A percentile compares a stretch with the other conserved stretches of the same genome.
These are phyloP conservation scores for Malassezia japonica DNA, from an alignment of 1,284 basidiomycete genomes.

Conservation along the genomic window DNA sequence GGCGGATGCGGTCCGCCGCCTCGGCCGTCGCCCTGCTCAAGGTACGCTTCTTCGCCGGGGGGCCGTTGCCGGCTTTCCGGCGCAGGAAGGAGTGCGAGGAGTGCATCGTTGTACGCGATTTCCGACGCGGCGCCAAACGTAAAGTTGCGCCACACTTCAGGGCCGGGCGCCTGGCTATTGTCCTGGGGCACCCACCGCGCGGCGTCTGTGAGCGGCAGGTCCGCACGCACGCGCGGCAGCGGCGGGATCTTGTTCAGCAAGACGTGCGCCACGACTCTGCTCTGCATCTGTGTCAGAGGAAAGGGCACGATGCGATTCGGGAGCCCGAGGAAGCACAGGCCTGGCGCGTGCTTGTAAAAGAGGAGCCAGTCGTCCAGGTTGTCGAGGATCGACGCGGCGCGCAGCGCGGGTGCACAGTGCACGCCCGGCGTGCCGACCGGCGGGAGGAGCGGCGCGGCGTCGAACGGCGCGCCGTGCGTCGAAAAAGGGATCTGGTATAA, in stretches of 20 bases:
- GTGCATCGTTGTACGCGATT: slow-evolving; percentile 26
- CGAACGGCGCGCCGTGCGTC: background rate
- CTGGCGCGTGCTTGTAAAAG: slow-evolving; percentile 29
- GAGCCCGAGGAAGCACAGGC: slow-evolving; percentile 29
- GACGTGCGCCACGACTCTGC: slow-evolving; percentile 12
- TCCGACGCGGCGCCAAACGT: background rate
- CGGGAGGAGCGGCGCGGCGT: slow-evolving; percentile 17
- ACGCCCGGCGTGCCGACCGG: background rate
- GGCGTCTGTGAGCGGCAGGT: slow-evolving; percentile 18
- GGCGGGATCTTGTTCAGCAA: slow-evolving; percentile 17
- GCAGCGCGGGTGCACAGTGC: background rate
- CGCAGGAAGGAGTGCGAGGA: slow-evolving; percentile 18
- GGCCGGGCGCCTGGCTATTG: background rate
- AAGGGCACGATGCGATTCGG: slow-evolving; percentile 42
- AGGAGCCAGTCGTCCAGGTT: slow-evolving; percentile 43
- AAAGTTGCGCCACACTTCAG: slow-evolving; percentile 7
- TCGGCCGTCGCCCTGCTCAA: background rate
- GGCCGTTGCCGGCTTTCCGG: background rate
- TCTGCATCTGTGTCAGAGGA: slow-evolving; percentile 34
- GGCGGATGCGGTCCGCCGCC: slow-evolving; percentile 5
- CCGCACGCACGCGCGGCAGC: slow-evolving; percentile 21
- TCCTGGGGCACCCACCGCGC: slow-evolving; percentile 19
- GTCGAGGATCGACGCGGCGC: slow-evolving; percentile 13
- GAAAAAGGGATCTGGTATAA: slow-evolving; percentile 30
- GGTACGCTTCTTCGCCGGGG: slow-evolving; percentile 1